Base-by-base conservation (phyloP, 2,329 filamentous ascomycete genomes). In the Ascochyta clinopodiicola region DNA sequence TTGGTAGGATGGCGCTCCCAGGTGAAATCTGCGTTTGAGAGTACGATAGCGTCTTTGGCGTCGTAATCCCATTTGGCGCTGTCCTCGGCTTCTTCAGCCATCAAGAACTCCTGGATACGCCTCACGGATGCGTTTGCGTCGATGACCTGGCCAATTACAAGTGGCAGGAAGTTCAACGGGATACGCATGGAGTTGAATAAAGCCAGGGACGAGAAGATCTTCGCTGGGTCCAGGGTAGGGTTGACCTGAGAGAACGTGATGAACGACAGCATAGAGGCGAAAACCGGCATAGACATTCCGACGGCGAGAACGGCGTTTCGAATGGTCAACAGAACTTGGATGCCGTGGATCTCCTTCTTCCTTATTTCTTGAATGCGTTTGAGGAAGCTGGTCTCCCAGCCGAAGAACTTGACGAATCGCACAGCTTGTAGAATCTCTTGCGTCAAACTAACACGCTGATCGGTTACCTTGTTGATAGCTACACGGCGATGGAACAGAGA, bases 321-420 rank as follows among this genome's bases (percentile, higher is more conserved):
- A 62, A 96, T 91, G 1, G 90, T 86, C 25, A 98, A 79, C 40
- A 98, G 78, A 13, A 92, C 79, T 72, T 96, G 93, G 54, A 98
- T 92, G n/a, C 89, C 86, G 52, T 82, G 79, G 57, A 98, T 92
- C 75, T 98, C 94, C 57, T 83, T 84, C 47, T 81, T 82, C 54
- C 94, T 86, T 58, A 96, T 89, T 22, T 87, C 83, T 44, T 86
- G 85, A 15, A 97, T 82, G 13, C 92, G 87, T 45, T 87, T 82
- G 12, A 97, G 79, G 70, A 98, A 97, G 31, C 91, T 89, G 54
- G 84, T 88, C 73, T 98, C 94, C 94, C 94, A 98, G 7, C 92
- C 93, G 71, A 97, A 98, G 75, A 87, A 97, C 75, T 98, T 98
- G 77, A 98, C 94, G 69, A 98, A 97, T 24, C 93, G 86, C 22